Evolutionary conservation across 139 green algal genomes (phyloP), one percentile per base, ranked within the genome.

Genomic region (Mesotaenium endlicherianum): DNA sequence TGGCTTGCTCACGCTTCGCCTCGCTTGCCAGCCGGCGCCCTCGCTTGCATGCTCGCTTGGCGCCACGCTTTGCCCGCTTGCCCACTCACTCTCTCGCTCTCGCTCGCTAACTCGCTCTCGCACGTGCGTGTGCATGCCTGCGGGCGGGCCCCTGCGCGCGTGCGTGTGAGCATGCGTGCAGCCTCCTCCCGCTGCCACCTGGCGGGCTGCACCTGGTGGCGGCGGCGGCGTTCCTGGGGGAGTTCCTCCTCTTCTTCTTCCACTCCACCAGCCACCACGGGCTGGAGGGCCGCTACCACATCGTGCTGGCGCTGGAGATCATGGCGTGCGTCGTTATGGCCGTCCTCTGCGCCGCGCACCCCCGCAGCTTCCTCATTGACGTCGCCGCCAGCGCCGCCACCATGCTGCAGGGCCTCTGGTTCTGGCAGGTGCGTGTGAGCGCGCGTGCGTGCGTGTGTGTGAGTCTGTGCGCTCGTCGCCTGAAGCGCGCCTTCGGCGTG

Each of bases 241-340:
- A 84, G 34, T 80, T 53, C 8, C 14, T 76, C 42, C 59, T 84
- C 3, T 84, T 84, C 58, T 60, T 26, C 1, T 80, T 84, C 1
- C 77, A 84, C 39, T 84, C 77, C 17, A 77, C 58, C 34, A 80
- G 17, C 57, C 77, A 84, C 59, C 17, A 31, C 5, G 77, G 77
- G 17, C 77, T 84, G 0, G 77, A 84, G 69, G 64, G n/a, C 30
- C 67, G 59, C 67, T 84, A 64, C 77, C 77, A 84, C 69, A 20
- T 38, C 31, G 59, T 84, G 57, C 59, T 84, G 20, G 44, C 59
- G 42, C 68, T 80, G 2, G 0, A 20, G 16, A 84, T 84, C 11
- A 31, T 14, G 2, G 11, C n/a, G 30, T 80, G 59, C 6, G 49
- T 79, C 4, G 34, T 80, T 3, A 30, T 44, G 4, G 59, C 59